Evolutionary conservation across 805 yeast species (phyloP).

Genomic region (Tetrapisispora taiwanensis): DNA sequence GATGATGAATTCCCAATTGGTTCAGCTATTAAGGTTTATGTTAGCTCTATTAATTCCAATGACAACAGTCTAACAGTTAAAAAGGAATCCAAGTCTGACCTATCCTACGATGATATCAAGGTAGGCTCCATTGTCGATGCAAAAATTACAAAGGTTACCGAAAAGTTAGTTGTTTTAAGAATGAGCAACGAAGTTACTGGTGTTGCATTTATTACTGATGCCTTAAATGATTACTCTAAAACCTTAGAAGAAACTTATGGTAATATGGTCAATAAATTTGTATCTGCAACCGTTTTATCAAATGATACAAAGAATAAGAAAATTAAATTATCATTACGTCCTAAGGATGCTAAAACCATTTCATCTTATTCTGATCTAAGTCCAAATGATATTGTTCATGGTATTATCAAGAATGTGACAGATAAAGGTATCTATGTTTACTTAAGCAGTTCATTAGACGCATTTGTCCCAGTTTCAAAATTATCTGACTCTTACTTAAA

Average conservation of each 20-base stretch:
- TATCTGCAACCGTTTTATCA: slow-evolving; percentile 43
- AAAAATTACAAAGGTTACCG: slow-evolving; percentile 48
- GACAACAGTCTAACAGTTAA: slow-evolving; percentile 41
- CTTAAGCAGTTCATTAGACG: slow-evolving; percentile 60
- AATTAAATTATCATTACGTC: slow-evolving; percentile 55
- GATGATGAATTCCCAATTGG: slow-evolving; percentile 59
- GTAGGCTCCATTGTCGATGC: slow-evolving; percentile 53
- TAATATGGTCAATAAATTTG: slow-evolving; percentile 37
- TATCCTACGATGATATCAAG: slow-evolving; percentile 37
- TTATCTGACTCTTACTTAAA: slow-evolving; percentile 71
- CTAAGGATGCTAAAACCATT: slow-evolving; percentile 38
- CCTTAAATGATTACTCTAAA: slow-evolving; percentile 55
- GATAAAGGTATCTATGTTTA: slow-evolving; percentile 71
- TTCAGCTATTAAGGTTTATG: slow-evolving; percentile 50
- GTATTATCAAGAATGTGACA: slow-evolving; percentile 66
- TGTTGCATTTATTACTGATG: slow-evolving; percentile 65
- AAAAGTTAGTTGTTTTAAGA: slow-evolving; percentile 54
- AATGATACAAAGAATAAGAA: slow-evolving; percentile 36
- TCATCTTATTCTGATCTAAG: slow-evolving; percentile 42
- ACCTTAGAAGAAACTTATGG: slow-evolving; percentile 41
- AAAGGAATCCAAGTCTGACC: slow-evolving; percentile 37
- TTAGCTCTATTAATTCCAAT: slow-evolving; percentile 43
- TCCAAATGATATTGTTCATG: slow-evolving; percentile 67
- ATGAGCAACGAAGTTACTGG: slow-evolving; percentile 48
- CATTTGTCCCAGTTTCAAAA: slow-evolving; percentile 71